phyloP scores from a whole-genome alignment of 805 yeast genomes.

The Wickerhamiella occidentalis region DNA sequence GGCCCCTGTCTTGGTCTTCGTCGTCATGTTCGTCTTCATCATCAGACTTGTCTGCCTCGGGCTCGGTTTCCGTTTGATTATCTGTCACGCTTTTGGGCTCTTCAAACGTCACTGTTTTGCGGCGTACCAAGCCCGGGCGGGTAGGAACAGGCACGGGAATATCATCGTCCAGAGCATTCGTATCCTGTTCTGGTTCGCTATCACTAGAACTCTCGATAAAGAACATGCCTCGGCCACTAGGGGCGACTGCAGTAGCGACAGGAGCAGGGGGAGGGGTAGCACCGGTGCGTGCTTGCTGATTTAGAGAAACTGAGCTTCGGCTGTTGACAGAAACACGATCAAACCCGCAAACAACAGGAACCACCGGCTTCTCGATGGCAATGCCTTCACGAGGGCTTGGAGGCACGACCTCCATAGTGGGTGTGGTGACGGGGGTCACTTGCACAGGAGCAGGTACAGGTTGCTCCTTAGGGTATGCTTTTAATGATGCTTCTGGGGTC shows the following conservation, averaged over 20 bases:
- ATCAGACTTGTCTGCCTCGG: neutral
- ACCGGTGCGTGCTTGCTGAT: neutral
- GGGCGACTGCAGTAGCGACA: neutral
- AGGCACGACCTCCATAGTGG: conserved; percentile 3
- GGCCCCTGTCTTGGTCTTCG: too few relatives aligned
- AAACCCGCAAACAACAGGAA: conserved; percentile 3
- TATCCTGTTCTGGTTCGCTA: conserved; percentile 4
- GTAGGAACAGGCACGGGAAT: conserved; percentile 6
- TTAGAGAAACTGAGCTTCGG: conserved; percentile 1
- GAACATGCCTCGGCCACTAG: conserved; percentile 5
- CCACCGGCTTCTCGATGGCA: neutral
- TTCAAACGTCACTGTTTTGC: conserved; percentile 9
- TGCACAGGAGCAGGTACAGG: neutral
- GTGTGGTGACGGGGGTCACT: conserved; percentile 7
- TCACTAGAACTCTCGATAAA: conserved; percentile 10
- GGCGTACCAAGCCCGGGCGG: conserved; percentile 4
- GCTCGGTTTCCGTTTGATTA: neutral
- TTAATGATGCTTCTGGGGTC: conserved; percentile 1
- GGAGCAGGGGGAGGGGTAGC: neutral
- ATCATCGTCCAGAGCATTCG: neutral
- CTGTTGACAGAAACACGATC: conserved; percentile 7
- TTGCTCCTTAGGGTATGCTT: neutral
- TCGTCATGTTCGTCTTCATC: neutral
- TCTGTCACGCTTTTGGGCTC: conserved; percentile 3
- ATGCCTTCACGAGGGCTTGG: neutral